Conservation (phyloP, 768 basidiomycete species). For the Candolleomyces efflorescens region DNA sequence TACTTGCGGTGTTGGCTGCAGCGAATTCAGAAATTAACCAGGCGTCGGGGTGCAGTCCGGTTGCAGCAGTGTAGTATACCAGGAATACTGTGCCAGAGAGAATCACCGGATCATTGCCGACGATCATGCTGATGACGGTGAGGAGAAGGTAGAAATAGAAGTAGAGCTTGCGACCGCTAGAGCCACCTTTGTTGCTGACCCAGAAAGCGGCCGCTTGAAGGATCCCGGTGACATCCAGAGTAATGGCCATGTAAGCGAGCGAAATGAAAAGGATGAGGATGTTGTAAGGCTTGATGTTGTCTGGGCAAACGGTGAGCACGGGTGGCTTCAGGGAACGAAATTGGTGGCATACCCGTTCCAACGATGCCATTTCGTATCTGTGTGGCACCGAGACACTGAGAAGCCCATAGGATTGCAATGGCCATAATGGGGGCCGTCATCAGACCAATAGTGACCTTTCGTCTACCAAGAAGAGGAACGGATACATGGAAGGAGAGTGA, state of each 20-base stretch:
- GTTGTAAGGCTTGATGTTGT: slow-evolving; percentile 81
- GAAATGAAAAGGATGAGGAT: slow-evolving; percentile 92
- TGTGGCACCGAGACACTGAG: slow-evolving; percentile 44
- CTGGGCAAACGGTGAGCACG: slow-evolving; percentile 7
- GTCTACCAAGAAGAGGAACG: slow-evolving; percentile 26
- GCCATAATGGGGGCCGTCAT: slow-evolving; percentile 51
- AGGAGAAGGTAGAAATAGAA: slow-evolving; percentile 83
- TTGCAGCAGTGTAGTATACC: slow-evolving; percentile 78
- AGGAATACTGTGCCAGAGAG: slow-evolving; percentile 89
- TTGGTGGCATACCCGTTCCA: slow-evolving; percentile 6
- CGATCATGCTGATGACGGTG: slow-evolving; percentile 65
- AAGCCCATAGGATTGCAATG: slow-evolving; percentile 50
- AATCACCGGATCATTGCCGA: slow-evolving; percentile 96
- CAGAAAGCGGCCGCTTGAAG: slow-evolving; percentile 85
- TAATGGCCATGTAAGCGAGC: slow-evolving; percentile 89
- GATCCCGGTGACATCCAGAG: slow-evolving; percentile 85
- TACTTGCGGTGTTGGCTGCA: slow-evolving; percentile 74
- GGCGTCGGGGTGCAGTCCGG: slow-evolving; percentile 48
- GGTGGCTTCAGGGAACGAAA: neutral
- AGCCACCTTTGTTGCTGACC: slow-evolving; percentile 78
- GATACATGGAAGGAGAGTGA: slow-evolving; percentile 34
- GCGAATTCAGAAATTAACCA: slow-evolving; percentile 78
- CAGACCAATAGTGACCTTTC: slow-evolving; percentile 38
- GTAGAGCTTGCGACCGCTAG: slow-evolving; percentile 68
- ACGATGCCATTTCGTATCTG: slow-evolving; percentile 76